Evolutionary conservation across 768 basidiomycete species (phyloP).

Genomic region (Boletus tylopilopsis): DNA sequence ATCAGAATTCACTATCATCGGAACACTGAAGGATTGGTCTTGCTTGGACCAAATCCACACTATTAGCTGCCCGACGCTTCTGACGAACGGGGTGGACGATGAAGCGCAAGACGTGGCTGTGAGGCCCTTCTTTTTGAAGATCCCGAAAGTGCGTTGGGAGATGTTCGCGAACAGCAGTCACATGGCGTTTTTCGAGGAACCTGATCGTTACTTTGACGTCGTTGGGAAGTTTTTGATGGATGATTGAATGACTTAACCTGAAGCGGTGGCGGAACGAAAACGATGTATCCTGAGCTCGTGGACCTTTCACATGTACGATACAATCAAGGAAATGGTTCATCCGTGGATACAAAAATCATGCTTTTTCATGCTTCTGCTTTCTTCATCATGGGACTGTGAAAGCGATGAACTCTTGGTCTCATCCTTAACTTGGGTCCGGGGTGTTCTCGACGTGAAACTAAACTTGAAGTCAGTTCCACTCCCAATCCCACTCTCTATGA

Average conservation of each 20-base stretch:
- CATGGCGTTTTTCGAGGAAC: slow-evolving; percentile 14
- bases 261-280: neutral
- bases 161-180: slow-evolving; percentile 27
- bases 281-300: too few species aligned
- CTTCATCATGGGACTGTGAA: too few species aligned
- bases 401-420: too few species aligned
- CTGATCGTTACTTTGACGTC: slow-evolving; percentile 17
- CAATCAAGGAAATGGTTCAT: too few species aligned
- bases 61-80: slow-evolving; percentile 37
- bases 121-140: slow-evolving; percentile 31
- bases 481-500: too few species aligned
- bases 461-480: too few species aligned
- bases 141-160: slow-evolving; percentile 35
- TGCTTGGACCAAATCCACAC: slow-evolving; percentile 41
- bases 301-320: too few species aligned
- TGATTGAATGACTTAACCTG: neutral
- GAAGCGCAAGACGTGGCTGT: slow-evolving; percentile 34
- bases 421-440: too few species aligned
- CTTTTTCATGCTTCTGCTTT: too few species aligned
- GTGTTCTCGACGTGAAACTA: too few species aligned
- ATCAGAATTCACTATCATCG: slow-evolving; percentile 38
- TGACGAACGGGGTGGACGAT: slow-evolving; percentile 38
- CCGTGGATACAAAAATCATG: too few species aligned
- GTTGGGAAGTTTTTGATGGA: slow-evolving; percentile 14
- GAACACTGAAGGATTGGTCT: slow-evolving; percentile 44